phyloP scores from a whole-genome alignment of 208 protist genomes.

The Wallacemonas sp. region DNA sequence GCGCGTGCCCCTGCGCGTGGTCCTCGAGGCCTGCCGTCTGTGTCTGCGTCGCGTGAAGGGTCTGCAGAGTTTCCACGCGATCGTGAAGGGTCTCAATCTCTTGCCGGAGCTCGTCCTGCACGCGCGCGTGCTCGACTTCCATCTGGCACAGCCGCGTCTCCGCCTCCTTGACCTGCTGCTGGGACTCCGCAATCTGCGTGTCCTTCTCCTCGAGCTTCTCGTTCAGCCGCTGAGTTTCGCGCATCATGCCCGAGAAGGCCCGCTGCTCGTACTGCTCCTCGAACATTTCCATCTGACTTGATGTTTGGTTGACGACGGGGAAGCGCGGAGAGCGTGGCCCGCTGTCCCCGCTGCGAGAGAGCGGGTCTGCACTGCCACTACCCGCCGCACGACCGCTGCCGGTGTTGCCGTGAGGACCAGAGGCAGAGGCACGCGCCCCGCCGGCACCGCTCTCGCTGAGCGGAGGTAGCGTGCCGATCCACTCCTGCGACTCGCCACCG shows the following conservation, averaged over 20 bases:
- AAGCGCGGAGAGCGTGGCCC: neutral
- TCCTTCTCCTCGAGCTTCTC: conserved; percentile 13
- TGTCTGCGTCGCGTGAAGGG: neutral
- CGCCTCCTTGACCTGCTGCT: conserved; percentile 19
- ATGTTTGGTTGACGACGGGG: neutral
- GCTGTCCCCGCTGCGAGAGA: neutral
- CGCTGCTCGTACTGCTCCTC: conserved; percentile 18
- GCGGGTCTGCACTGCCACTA: neutral
- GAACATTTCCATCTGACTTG: conserved; percentile 5
- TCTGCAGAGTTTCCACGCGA: conserved; percentile 18
- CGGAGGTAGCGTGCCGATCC: neutral
- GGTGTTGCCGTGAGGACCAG: neutral
- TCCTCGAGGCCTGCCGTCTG: neutral
- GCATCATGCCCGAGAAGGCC: conserved; percentile 6
- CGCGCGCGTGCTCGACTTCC: conserved; percentile 16
- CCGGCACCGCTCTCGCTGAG: neutral
- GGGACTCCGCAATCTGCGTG: conserved; percentile 9
- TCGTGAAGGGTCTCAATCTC: conserved; percentile 16
- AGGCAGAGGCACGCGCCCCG: no score
- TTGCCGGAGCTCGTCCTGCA: conserved; percentile 15
- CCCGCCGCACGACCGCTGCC: neutral
- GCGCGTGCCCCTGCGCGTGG: neutral
- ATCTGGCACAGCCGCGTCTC: neutral
- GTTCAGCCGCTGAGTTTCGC: conserved; percentile 1
- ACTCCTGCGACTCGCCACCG: neutral